Percentiles rank a stretch among this genome's conserved stretches.
phyloP scores from a whole-genome alignment of 2,329 filamentous ascomycete species.

The Xylariaceae sp. region DNA sequence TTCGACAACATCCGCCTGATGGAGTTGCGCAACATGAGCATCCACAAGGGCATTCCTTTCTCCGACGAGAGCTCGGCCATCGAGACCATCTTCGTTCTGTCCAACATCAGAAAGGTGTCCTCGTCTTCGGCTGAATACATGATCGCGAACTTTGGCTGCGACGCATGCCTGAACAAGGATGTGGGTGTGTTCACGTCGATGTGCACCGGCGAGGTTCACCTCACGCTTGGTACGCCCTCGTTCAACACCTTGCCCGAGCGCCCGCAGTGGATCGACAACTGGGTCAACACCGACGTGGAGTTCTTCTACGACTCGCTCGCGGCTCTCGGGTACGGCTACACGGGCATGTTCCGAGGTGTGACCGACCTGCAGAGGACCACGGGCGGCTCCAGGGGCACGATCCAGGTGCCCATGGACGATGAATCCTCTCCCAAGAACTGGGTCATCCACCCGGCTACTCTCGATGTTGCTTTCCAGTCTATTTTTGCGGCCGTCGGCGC shows the following conservation, averaged over 20 bases:
- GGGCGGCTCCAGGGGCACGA: conserved; percentile 2
- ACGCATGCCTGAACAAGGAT: conserved; percentile 6
- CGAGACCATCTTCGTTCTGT: conserved; percentile 8
- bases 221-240: conserved; percentile 3
- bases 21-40: conserved; percentile 14
- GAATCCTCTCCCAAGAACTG: conserved; percentile 1
- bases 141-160: conserved; percentile 5
- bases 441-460: conserved; percentile 8
- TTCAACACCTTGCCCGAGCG: background rate
- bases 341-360: conserved; percentile 6
- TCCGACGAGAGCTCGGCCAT: conserved; percentile 5
- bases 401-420: conserved; percentile 4
- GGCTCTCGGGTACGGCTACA: conserved; percentile 10
- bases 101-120: conserved; percentile 1
- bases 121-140: background rate
- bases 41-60: conserved; percentile 10
- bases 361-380: conserved; percentile 4
- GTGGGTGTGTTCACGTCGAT: conserved; percentile 4
- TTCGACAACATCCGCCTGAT: conserved; percentile 2
- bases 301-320: conserved; percentile 6
- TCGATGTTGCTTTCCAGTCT: conserved; percentile 13
- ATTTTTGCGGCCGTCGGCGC: conserved; percentile 8
- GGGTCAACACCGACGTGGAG: conserved; percentile 4
- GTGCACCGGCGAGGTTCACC: conserved; percentile 5
- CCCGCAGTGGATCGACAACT: conserved; percentile 3